Percentiles rank a stretch among this genome's conserved stretches.
These are phyloP conservation scores for Neofusicoccum ribis DNA, from an alignment of 2,329 filamentous ascomycete genomes.

Conservation along the genomic window DNA sequence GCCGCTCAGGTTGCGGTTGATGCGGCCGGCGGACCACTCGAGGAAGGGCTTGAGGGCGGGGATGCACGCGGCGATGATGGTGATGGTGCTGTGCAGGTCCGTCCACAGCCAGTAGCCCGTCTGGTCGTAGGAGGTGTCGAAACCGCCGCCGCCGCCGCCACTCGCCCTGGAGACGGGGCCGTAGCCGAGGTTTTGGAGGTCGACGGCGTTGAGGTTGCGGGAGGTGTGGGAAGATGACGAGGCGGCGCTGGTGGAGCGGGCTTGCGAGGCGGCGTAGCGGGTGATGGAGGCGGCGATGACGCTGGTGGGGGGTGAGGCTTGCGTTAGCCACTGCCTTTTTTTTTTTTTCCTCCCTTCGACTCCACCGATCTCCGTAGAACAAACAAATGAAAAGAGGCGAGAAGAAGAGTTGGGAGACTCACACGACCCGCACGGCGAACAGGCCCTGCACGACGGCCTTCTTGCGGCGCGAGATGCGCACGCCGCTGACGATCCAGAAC, in stretches of 20 bases:
- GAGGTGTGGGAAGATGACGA: too few species aligned
- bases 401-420: background rate
- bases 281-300: constrained; percentile 4
- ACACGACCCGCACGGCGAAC: background rate
- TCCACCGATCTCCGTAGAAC: too few species aligned
- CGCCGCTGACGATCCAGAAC: background rate
- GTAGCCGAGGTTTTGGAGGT: too few species aligned
- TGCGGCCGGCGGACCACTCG: background rate
- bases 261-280: constrained; percentile 1
- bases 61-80: constrained; percentile 4
- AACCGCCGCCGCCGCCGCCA: background rate
- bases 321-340: background rate
- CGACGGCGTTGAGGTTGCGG: background rate
- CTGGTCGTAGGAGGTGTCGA: constrained; percentile 6
- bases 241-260: background rate
- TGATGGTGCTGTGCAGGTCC: background rate
- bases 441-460: background rate
- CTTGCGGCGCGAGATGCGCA: background rate
- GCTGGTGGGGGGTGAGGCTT: background rate
- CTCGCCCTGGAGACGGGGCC: too few species aligned
- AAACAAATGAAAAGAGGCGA: too few species aligned
- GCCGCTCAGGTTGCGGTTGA: background rate
- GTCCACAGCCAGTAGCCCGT: constrained; percentile 13
- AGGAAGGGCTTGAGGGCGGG: constrained; percentile 5
- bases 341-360: background rate